phyloP scores from a whole-genome alignment of 2,329 filamentous ascomycete species.

The Alternaria ventricosa region DNA sequence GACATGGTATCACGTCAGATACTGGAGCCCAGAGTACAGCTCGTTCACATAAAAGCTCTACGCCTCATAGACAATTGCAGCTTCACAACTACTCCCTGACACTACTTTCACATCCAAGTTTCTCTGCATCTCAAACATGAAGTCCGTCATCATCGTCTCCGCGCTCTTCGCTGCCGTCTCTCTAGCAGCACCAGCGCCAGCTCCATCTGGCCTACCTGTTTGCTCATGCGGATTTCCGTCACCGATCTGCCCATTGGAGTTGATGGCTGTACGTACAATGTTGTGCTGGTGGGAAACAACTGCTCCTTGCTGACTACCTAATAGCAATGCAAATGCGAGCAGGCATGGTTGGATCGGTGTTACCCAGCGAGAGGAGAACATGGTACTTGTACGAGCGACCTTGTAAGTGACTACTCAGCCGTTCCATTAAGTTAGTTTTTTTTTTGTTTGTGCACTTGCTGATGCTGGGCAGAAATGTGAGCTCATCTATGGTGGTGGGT shows the following conservation, averaged over 20 bases:
- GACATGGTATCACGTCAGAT: neutral
- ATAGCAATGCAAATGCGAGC: neutral
- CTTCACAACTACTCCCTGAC: accelerated
- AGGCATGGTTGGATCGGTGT: neutral
- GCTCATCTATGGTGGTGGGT: neutral
- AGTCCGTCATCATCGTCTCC: neutral
- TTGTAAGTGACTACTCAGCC: neutral
- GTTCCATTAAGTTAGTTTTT: neutral
- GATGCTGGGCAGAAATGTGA: neutral
- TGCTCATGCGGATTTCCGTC: neutral
- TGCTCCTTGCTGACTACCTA: neutral
- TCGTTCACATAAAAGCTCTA: neutral
- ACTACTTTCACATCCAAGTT: neutral
- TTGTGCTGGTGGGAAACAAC: neutral
- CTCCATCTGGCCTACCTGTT: neutral
- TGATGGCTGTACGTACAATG: neutral
- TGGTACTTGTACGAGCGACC: neutral
- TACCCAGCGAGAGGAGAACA: neutral
- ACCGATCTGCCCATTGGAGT: neutral
- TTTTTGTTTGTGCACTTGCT: neutral
- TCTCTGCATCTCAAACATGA: neutral
- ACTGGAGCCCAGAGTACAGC: neutral
- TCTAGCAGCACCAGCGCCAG: neutral
- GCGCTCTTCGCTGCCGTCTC: neutral
- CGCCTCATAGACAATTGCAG: neutral